Base-by-base conservation (phyloP, 1,284 basidiomycete species). In the Microbotryomycetes sp. region DNA sequence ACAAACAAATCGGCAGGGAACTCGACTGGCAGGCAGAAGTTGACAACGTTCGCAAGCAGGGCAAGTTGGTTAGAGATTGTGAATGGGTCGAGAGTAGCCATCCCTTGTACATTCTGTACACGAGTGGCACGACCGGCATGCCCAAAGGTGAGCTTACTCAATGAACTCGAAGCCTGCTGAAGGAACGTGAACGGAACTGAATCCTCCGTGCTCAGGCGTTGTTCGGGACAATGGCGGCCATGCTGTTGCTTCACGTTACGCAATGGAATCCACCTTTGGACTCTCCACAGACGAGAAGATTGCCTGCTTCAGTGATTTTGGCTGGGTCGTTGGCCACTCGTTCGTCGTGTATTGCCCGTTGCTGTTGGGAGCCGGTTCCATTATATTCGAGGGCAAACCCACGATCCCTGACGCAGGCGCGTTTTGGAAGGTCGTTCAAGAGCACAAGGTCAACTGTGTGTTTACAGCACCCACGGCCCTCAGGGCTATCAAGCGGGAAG, bases 131-230 rank as follows among this genome's bases (percentile, higher is more conserved):
- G 19, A 73, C 73, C 2, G 73, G 73, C 7, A 66, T 63, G 1
- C 73, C 73, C 19, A 74, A 74, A 54, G 73, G 73, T 3, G 73
- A 72, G 19, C 67, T 69, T n/a, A n/a, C n/a, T n/a, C n/a, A n/a
- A n/a, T n/a, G n/a, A n/a, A n/a, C n/a, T n/a, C n/a, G n/a, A n/a
- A n/a, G n/a, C n/a, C n/a, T n/a, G n/a, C n/a, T n/a, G n/a, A n/a
- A n/a, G n/a, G n/a, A n/a, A n/a, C n/a, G n/a, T n/a, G n/a, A n/a
- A n/a, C n/a, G n/a, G n/a, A n/a, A n/a, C n/a, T n/a, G n/a, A n/a
- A n/a, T n/a, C n/a, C n/a, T n/a, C n/a, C n/a, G n/a, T n/a, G n/a
- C 5, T 9, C 23, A n/a, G 25, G 3, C 26, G 7, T 36, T 9
- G 26, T 63, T 66, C 14, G 61, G 69, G 32, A 70, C 19, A 9